Base-by-base conservation (phyloP, 176 grass and related monocot genomes). In the Rhynchospora breviuscula region DNA sequence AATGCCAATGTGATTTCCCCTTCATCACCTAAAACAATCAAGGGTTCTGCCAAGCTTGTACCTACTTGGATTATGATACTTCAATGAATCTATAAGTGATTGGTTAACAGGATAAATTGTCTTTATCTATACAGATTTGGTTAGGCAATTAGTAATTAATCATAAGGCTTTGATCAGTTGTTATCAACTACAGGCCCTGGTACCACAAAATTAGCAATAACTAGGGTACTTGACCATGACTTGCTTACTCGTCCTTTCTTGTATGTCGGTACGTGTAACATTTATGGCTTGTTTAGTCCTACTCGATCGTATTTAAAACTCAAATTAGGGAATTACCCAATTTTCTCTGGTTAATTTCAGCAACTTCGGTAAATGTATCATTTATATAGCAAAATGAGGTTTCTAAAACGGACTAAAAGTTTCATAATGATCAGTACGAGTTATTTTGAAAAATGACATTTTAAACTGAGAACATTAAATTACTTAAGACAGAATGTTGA, bases 41-140 rank as follows among this genome's bases (percentile, higher is more conserved):
- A 82, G 45, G 63, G 35, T 40, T 25, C 12, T 19, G 8, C 25
- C 80, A 68, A 67, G 43, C 45, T 63, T 67, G 10, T 13, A 82
- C 80, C 80, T 18, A 54, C 62, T 67, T 67, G 8, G 63, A 82
- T 82, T 82, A 31, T 65, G 80, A 82, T 15, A 48, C 7, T 26
- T 82, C 80, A 51, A 65, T 26, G 23, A 29, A 77, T 46, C 67
- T 46, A 11, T 71, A 19, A n/a, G 2, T 71, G 40, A 77, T 77
- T 66, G 59, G 21, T 67, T 82, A 25, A 82, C 45, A 82, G 59
- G 22, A 82, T 82, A 53, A 82, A 82, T 82, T 65, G 80, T 82
- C 59, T 48, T 82, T 52, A 29, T 82, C 62, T 67, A 3, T 54
- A 26, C 62, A 68, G 67, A 82, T 82, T 51, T 68, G 80, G 22